phyloP scores from a whole-genome alignment of 805 yeast genomes.

The Wickerhamiella australiensis region DNA sequence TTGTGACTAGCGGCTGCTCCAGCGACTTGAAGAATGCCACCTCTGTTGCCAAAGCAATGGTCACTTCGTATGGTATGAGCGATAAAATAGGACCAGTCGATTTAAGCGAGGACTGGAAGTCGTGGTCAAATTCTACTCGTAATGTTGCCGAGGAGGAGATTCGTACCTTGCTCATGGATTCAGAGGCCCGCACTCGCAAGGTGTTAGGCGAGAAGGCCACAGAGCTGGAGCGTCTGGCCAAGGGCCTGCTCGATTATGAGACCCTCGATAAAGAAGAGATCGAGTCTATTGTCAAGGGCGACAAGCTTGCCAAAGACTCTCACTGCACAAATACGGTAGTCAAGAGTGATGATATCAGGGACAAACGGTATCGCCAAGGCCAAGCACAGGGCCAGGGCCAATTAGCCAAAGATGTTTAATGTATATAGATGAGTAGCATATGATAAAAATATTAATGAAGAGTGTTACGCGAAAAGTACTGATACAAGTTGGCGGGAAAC shows the following conservation, averaged over 20 bases:
- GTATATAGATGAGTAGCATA: neutral
- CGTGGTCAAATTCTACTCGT: slow-evolving; percentile 82
- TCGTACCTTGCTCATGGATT: slow-evolving; percentile 53
- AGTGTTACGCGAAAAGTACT: neutral
- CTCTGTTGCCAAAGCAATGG: slow-evolving; percentile 90
- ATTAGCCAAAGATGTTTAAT: neutral
- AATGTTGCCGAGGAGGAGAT: slow-evolving; percentile 92
- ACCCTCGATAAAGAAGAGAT: slow-evolving; percentile 86
- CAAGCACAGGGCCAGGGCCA: slow-evolving; percentile 8
- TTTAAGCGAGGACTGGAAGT: slow-evolving; percentile 81
- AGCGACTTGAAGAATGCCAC: slow-evolving; percentile 87
- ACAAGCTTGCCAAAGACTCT: slow-evolving; percentile 46
- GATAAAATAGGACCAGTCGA: slow-evolving; percentile 85
- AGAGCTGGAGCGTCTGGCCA: slow-evolving; percentile 79
- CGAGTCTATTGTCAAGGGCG: slow-evolving; percentile 74
- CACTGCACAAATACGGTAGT: slow-evolving; percentile 70
- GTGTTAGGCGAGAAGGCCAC: slow-evolving; percentile 47
- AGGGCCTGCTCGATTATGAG: slow-evolving; percentile 89
- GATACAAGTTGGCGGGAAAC: neutral
- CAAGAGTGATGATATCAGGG: slow-evolving; percentile 32
- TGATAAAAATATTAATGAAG: neutral
- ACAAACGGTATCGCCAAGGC: slow-evolving; percentile 15
- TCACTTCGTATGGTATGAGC: slow-evolving; percentile 92
- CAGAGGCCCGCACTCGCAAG: slow-evolving; percentile 69
- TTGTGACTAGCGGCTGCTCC: slow-evolving; percentile 92